phyloP scores from a whole-genome alignment of 1,139 yeast genomes.

The Diutina neorugosa region DNA sequence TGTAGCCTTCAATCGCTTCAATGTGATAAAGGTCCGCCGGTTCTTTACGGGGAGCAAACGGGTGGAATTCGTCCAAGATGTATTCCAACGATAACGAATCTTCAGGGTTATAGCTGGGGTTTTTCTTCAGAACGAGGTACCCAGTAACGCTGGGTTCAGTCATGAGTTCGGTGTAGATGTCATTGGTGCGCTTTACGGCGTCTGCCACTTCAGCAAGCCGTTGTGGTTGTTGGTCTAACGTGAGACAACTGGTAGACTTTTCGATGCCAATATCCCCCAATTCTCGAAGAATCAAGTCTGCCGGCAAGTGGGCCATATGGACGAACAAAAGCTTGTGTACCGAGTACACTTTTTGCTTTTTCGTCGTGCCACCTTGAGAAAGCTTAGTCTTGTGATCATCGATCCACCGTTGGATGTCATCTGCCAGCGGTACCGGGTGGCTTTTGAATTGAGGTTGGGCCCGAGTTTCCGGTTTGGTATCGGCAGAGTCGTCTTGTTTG shows the following conservation, averaged over 20 bases:
- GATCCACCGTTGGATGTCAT: constrained; percentile 40
- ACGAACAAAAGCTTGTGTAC: constrained; percentile 62
- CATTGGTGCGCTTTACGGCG: constrained; percentile 24
- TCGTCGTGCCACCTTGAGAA: constrained; percentile 9
- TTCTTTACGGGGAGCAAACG: constrained; percentile 52
- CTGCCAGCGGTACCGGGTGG: constrained; percentile 11
- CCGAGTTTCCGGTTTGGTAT: constrained; percentile 9
- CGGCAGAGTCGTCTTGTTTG: constrained; percentile 26
- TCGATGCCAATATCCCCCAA: constrained; percentile 35
- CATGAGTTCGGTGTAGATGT: constrained; percentile 18
- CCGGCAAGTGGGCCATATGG: constrained; percentile 62
- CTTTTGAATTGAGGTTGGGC: constrained; percentile 10
- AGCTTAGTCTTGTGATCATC: constrained; percentile 21
- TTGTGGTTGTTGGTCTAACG: constrained; percentile 15
- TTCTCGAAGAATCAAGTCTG: constrained; percentile 59
- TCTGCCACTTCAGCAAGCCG: constrained; percentile 18
- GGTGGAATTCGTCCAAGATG: constrained; percentile 75
- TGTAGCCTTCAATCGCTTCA: constrained; percentile 47
- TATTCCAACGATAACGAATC: constrained; percentile 33
- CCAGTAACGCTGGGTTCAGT: constrained; percentile 33
- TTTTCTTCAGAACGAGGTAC: constrained; percentile 52
- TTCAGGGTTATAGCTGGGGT: constrained; percentile 31
- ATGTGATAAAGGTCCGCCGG: constrained; percentile 18
- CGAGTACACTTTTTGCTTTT: constrained; percentile 38
- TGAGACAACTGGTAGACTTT: constrained; percentile 29